Evolutionary conservation across 140 eudicot species (phyloP), one percentile per base, ranked within the genome.

Genomic region (Stevia rebaudiana): DNA sequence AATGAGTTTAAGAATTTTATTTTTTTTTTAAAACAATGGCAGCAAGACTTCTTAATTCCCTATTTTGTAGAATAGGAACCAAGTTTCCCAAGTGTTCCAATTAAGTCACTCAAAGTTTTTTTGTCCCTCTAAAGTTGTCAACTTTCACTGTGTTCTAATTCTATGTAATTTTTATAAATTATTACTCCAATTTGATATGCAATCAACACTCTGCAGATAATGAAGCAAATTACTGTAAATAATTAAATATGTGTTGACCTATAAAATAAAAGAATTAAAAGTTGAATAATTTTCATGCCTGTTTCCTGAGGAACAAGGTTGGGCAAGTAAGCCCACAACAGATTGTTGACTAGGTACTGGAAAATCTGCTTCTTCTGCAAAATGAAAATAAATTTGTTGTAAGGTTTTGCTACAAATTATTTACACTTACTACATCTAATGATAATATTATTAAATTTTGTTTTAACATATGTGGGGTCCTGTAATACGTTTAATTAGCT

Each of bases 251-350:
- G 58, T 42, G 22, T 67, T 41, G 61, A 31, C 33, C 35, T 36
- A 49, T 37, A 49, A 12, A 61, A 37, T n/a, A 22, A 6, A 47
- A 12, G 37, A 36, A 68, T 8, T 19, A 18, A 43, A 65, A 54
- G 4, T 21, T 68, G 18, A 19, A 63, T 23, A 44, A 42, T 65
- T 58, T 28, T 5, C 75, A 59, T 80, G 64, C 99, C 97, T 94
- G 52, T 85, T 80, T 57, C 98, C 98, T 22, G 61, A 72, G 52
- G 96, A 76, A 80, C 76, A 77, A 65, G 98, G 98, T 73, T 91
- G 98, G 52, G 95, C 75, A 51, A 87, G 87, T 54, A 91, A 79
- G 68, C 98, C 98, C 59, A 84, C 98, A 65, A 91, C 72, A 54
- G 96, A 80, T 18, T 37, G 86, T 12, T 90, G 84, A 71, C 78